phyloP scores from a whole-genome alignment of 140 eudicot genomes.

The Erigeron philadelphicus region DNA sequence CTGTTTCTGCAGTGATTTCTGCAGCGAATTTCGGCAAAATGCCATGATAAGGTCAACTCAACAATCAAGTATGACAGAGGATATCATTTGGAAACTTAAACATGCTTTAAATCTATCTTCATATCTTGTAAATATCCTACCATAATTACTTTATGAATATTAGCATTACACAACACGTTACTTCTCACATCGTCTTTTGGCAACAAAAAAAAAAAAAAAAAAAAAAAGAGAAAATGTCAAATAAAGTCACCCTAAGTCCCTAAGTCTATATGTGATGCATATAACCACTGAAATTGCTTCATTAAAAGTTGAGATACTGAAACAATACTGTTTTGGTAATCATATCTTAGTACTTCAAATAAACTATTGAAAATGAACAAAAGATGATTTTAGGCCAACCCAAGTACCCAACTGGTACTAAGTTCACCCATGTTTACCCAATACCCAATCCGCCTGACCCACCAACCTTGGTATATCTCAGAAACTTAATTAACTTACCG shows the following conservation, averaged over 20 bases:
- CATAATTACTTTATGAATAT: constrained; percentile 1
- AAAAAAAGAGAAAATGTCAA: background rate
- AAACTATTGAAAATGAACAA: background rate
- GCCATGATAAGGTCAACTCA: background rate
- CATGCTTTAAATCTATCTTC: background rate
- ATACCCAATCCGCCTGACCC: background rate
- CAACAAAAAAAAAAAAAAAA: too few species aligned
- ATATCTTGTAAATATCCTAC: background rate
- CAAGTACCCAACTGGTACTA: background rate
- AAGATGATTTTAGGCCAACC: background rate
- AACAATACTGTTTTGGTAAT: background rate
- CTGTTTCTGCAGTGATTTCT: constrained; percentile 63
- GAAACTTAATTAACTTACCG: constrained; percentile 37
- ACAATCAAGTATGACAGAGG: background rate
- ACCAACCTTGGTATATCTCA: background rate
- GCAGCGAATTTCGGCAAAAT: constrained; percentile 14
- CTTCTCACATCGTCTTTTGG: background rate
- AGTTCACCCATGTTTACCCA: background rate
- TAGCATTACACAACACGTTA: background rate
- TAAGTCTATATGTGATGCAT: background rate
- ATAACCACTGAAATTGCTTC: background rate
- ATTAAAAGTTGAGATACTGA: background rate
- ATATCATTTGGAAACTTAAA: background rate
- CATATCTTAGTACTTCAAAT: background rate
- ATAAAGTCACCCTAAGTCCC: background rate